Conservation (phyloP, 2,329 filamentous ascomycete genomes). For the Clonostachys byssicola region DNA sequence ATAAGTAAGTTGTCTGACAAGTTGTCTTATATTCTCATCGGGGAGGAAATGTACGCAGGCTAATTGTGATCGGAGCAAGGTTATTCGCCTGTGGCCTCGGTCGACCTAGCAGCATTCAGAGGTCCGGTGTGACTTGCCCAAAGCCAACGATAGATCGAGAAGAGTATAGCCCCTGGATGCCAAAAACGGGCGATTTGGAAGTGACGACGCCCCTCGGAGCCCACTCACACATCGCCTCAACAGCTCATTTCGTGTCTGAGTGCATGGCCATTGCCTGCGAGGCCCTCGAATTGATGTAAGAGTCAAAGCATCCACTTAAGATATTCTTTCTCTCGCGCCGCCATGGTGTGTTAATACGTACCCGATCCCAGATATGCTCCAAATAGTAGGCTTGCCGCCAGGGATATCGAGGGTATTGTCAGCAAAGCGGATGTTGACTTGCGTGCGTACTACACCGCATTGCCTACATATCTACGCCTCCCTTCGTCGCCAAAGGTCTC, state of each 20-base stretch:
- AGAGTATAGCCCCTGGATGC: constrained; percentile 9
- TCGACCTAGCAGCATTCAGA: constrained; percentile 9
- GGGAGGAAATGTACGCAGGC: neutral
- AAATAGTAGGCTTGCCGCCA: too few species aligned
- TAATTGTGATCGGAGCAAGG: constrained; percentile 3
- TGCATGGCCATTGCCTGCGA: constrained; percentile 9
- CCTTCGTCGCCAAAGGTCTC: constrained; percentile 5
- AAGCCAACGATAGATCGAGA: constrained; percentile 6
- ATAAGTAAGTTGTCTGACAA: constrained; percentile 7
- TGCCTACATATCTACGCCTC: constrained; percentile 8
- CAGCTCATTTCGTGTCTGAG: constrained; percentile 9
- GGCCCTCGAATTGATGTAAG: constrained; percentile 9
- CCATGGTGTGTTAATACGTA: too few species aligned
- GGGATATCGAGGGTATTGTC: constrained; percentile 3
- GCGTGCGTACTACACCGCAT: constrained; percentile 6
- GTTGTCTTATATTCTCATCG: neutral
- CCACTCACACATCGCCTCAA: neutral
- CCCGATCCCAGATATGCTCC: too few species aligned
- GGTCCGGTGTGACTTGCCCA: constrained; percentile 9
- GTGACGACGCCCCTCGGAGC: too few species aligned
- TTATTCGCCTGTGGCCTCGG: constrained; percentile 9
- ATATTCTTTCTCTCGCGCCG: neutral
- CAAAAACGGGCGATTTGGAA: neutral
- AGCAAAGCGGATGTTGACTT: constrained; percentile 9
- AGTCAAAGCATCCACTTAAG: too few species aligned